phyloP scores from a whole-genome alignment of 805 yeast species.

The Schwanniomyces polymorphus region DNA sequence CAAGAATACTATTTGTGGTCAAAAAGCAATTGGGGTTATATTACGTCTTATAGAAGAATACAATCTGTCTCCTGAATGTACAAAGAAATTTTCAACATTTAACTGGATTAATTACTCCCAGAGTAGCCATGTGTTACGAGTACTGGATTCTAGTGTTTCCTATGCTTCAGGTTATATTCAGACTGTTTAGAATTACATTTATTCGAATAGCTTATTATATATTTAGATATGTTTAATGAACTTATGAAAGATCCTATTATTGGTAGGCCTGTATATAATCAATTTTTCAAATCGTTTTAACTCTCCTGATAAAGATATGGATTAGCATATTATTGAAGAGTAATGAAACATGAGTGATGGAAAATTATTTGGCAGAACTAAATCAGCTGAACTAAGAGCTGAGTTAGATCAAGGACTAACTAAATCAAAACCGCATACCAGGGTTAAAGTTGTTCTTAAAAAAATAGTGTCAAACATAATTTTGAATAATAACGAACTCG shows the following conservation, averaged over 20 bases:
- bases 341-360: conserved; percentile 32
- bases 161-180: conserved; percentile 76
- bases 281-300: neutral
- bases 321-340: neutral
- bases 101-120: conserved; percentile 82
- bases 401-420: conserved; percentile 44
- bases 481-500: conserved; percentile 77
- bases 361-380: conserved; percentile 38
- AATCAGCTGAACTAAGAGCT: conserved; percentile 38
- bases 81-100: conserved; percentile 26
- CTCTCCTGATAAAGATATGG: neutral
- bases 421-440: conserved; percentile 38
- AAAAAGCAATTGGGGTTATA: conserved; percentile 72
- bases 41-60: conserved; percentile 51
- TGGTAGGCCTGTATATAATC: neutral
- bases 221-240: neutral
- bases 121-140: conserved; percentile 52
- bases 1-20: conserved; percentile 92
- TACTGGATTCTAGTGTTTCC: conserved; percentile 79
- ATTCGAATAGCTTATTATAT: neutral
- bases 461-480: conserved; percentile 83
- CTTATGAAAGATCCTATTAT: neutral
- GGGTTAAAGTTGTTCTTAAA: conserved; percentile 48
- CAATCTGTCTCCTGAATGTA: conserved; percentile 2
- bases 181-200: conserved; percentile 1